phyloP scores from a whole-genome alignment of 371 early-diverging fungal species.

The Nematocida ironsii region DNA sequence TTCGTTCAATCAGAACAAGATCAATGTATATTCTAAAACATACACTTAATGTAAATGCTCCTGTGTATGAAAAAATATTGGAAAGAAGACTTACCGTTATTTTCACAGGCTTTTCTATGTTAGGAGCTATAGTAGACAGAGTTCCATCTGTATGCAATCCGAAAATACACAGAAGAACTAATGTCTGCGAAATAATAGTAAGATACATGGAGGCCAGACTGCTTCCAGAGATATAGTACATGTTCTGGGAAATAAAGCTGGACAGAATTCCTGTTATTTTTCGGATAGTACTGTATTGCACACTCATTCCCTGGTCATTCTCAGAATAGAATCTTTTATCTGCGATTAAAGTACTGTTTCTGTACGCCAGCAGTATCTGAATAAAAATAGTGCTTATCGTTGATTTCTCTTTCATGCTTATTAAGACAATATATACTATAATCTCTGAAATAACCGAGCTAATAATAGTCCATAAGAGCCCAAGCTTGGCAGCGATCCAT shows the following conservation, averaged over 20 bases:
- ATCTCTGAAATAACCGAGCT: constrained; percentile 59
- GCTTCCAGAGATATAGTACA: constrained; percentile 50
- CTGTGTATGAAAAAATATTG: constrained; percentile 48
- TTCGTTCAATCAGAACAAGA: constrained; percentile 65
- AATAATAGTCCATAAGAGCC: constrained; percentile 49
- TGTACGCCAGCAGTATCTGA: constrained; percentile 49
- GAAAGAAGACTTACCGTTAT: constrained; percentile 4
- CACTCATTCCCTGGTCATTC: constrained; percentile 27
- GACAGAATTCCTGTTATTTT: constrained; percentile 56
- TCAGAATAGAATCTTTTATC: constrained; percentile 47
- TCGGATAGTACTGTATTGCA: constrained; percentile 47
- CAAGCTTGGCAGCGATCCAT: constrained; percentile 52
- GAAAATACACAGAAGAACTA: constrained; percentile 28
- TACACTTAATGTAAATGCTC: constrained; percentile 59
- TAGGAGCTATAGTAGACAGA: background rate
- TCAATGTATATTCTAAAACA: constrained; percentile 63
- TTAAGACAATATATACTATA: constrained; percentile 45
- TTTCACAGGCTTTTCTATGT: background rate
- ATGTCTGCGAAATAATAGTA: constrained; percentile 45
- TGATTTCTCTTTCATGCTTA: constrained; percentile 49
- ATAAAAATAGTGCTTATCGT: constrained; percentile 30
- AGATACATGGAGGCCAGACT: constrained; percentile 35
- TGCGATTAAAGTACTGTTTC: constrained; percentile 54
- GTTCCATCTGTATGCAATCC: background rate
- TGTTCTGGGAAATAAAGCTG: constrained; percentile 64